phyloP scores from a whole-genome alignment of 306 rosid species.

The Malus fusca region DNA sequence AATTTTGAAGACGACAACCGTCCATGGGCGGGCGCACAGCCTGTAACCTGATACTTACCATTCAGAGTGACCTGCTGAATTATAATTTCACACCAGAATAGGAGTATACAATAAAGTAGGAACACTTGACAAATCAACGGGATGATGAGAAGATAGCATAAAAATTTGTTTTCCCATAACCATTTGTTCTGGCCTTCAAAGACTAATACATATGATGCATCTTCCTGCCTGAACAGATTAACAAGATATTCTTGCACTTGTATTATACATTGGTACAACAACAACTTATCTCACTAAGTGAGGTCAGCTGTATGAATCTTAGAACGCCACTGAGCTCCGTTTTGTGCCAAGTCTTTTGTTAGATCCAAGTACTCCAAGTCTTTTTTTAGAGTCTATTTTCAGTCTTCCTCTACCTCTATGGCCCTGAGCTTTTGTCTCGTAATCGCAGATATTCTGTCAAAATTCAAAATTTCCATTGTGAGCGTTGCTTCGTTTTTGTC shows the following conservation, averaged over 20 bases:
- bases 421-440: no score
- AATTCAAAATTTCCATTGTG: neutral
- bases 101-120: neutral
- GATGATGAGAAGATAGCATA: neutral
- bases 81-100: neutral
- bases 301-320: no score
- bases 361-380: no score
- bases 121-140: neutral
- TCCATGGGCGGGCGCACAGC: conserved; percentile 53
- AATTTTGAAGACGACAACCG: conserved; percentile 35
- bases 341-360: no score
- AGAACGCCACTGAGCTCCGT: no score
- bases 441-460: neutral
- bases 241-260: neutral
- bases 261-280: neutral
- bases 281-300: no score
- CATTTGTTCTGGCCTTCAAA: neutral
- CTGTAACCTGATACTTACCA: conserved; percentile 31
- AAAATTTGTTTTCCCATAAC: neutral
- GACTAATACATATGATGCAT: neutral
- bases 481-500: neutral
- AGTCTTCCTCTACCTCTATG: no score
- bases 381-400: no score
- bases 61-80: neutral
- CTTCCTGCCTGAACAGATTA: neutral